Evolutionary conservation across 1,284 basidiomycete genomes (phyloP), one percentile per base, ranked within the genome.

Genomic region (Fistulina hepatica): DNA sequence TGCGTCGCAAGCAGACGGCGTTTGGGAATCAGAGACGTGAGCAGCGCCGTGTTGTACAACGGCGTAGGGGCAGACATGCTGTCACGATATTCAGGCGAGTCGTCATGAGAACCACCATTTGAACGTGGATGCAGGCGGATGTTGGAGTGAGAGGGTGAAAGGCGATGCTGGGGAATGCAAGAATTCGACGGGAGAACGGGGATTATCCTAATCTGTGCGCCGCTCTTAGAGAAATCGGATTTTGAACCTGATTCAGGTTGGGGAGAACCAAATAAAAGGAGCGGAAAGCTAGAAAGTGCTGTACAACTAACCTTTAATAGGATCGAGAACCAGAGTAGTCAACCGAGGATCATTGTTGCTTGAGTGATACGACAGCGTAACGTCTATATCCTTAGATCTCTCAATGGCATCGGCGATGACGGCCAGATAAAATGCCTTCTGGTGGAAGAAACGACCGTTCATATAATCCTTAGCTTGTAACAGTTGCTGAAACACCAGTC

Each of bases 391-490:
- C 44, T 68, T 65, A 31, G 63, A 56, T 16, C 60, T 55, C 32
- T 59, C 60, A 25, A 97, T 57, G 1, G 75, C 73, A 7, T 74
- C 67, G 3, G 84, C 86, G 36, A 98, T 65, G 3, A 74, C 73
- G 6, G 91, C 82, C 10, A 97, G 71, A 60, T 92, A 99, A 55
- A 84, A 93, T 0, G 88, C 82, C 30, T 88, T 70, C 58, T 98
- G 98, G 57, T 94, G 83, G 54, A 94, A 93, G 59, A 88, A 93
- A 13, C 95, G 76, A 23, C 78, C 76, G 53, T 93, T 85, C 39
- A 92, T 64, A 48, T 92, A 88, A 55, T 98, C 94, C 57, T 97
- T 98, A 49, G 93, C 86, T 61, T 95, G 90, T 52, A 98, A 92
- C 19, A 97, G 60, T 31, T 50, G 53, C 77, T 90, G 50, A 3